A percentile compares a stretch with the other conserved stretches of the same genome.
Conservation (phyloP, 2,329 filamentous ascomycete genomes). For the Ophioceras dolichostomum region DNA sequence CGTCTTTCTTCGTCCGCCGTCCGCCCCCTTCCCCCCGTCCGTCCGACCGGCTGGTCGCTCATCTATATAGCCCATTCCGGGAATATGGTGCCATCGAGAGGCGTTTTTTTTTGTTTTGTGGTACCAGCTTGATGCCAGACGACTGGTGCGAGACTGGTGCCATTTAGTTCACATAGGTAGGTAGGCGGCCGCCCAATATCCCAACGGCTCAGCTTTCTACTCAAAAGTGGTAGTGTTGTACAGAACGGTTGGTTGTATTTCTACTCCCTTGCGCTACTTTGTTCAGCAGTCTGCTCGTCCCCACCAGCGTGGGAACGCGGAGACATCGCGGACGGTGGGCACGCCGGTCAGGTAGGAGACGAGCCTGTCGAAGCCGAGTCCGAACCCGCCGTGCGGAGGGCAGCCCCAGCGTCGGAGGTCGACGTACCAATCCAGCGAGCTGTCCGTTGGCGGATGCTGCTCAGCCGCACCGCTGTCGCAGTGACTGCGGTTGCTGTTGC, state of each 20-base stretch:
- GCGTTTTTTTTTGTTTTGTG: no score
- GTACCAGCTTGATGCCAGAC: no score
- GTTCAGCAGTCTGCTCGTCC: constrained; percentile 47
- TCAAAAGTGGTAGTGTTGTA: no score
- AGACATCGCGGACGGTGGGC: constrained; percentile 71
- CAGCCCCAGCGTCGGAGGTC: constrained; percentile 86
- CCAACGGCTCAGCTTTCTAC: no score
- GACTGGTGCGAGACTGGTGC: no score
- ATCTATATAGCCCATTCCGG: no score
- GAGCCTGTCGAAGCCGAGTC: constrained; percentile 78
- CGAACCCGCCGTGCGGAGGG: constrained; percentile 83
- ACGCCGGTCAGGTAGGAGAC: constrained; percentile 74
- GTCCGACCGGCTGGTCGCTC: no score
- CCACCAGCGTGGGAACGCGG: constrained; percentile 71
- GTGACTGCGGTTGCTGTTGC: neutral
- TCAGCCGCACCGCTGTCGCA: neutral
- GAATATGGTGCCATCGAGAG: no score
- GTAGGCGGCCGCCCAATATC: neutral
- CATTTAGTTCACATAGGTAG: neutral
- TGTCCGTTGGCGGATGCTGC: constrained; percentile 8
- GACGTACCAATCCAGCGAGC: constrained; percentile 67
- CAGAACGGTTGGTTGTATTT: no score
- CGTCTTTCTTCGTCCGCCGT: no score
- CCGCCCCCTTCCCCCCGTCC: no score
- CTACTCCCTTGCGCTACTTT: constrained; percentile 2